Conservation (phyloP, 345 rosid genomes). For the Sisymbrium irio region DNA sequence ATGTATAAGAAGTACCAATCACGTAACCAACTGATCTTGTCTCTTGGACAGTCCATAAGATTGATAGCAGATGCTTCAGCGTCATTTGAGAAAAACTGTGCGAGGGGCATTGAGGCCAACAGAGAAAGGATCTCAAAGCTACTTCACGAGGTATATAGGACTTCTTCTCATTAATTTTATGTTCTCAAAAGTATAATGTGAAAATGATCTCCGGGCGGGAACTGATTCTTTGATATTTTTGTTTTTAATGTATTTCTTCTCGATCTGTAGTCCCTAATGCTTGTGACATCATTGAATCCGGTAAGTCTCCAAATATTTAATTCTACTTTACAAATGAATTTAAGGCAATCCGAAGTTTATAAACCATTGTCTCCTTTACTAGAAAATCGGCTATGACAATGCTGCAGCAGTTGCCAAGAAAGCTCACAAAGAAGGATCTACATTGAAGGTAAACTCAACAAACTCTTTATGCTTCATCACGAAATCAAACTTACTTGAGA, state of each 20-base stretch:
- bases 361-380: conserved; percentile 23
- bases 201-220: not conserved
- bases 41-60: conserved; percentile 61
- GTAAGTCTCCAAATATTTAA: conserved; percentile 49
- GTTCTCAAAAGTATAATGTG: conserved; percentile 18
- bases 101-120: conserved; percentile 84
- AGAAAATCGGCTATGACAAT: conserved; percentile 98
- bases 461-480: conserved; percentile 7
- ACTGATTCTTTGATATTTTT: not conserved
- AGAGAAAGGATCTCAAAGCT: conserved; percentile 83
- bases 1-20: not conserved
- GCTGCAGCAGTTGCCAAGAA: conserved; percentile 99
- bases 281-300: conserved; percentile 94
- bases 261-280: conserved; percentile 77
- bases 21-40: not conserved
- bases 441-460: conserved; percentile 64
- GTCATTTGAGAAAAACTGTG: conserved; percentile 93
- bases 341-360: not conserved
- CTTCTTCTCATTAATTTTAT: conserved; percentile 28
- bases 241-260: conserved; percentile 7
- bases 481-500: not conserved
- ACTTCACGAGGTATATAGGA: conserved; percentile 68
- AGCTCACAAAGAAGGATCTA: conserved; percentile 92
- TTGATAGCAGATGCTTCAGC: conserved; percentile 93
- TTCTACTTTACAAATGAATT: not conserved